Base-by-base conservation (phyloP, 176 grass and related monocot species). In the Hsuehochloa calcarea region DNA sequence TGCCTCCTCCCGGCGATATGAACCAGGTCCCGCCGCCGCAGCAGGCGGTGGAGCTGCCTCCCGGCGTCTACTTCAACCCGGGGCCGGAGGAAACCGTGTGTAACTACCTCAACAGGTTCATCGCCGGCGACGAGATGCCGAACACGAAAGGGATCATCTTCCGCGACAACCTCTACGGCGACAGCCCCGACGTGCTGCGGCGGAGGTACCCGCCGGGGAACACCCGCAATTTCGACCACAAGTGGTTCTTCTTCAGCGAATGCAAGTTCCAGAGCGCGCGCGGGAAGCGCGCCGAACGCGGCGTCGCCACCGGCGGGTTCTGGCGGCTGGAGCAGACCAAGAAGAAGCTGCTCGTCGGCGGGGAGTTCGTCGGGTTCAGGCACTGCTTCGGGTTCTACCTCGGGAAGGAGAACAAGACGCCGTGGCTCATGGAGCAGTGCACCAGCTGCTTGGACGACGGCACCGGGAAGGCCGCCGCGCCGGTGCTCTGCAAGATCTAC, bases 351-450 rank as follows among this genome's bases (percentile, higher is more conserved):
- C 10, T 3, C 29, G 74, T 34, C 12, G 39, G 6, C 0, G n/a
- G 9, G 6, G 59, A 10, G 16, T 3, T 3, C 22, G 41, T 0
- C 25, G 70, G 49, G 34, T 3, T 19, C 4, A 4, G 26, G 85
- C 25, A 29, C n/a, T 23, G 44, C 68, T 66, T 34, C 20, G 37
- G 69, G 0, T 87, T 87, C 69, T 67, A 81, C 78, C 26, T 27
- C 13, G 23, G 22, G 29, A 14, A 17, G 15, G 8, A 1, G 3
- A 5, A 38, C 6, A 75, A 65, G 80, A 78, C 80, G 19, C 5
- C 65, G 13, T 88, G 86, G 86, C 34, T 88, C 5, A 84, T 88
- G 80, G 55, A 84, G 74, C 55, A 88, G 66, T 43, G 65, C 73
- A 70, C 74, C 54, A 49, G 31, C 64, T 49, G 11, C 23, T 16